A percentile compares a stretch with the other conserved stretches of the same genome.
phyloP scores from a whole-genome alignment of 805 yeast species.

The Monosporozyma unispora region DNA sequence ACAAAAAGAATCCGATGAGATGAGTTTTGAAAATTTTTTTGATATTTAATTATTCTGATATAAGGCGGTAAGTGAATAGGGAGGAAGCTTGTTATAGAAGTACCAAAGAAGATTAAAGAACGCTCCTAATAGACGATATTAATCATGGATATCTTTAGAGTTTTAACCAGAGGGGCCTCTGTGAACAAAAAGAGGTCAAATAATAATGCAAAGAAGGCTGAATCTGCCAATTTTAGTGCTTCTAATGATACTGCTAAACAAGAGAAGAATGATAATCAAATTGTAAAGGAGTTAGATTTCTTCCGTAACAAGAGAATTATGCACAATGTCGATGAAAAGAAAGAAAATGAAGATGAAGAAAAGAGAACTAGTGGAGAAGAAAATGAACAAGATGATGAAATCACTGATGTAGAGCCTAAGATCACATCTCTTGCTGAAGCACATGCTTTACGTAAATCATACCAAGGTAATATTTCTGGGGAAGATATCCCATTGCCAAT shows the following conservation, averaged over 20 bases:
- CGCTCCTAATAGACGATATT: neutral
- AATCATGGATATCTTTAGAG: slow-evolving; percentile 78
- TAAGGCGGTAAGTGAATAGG: neutral
- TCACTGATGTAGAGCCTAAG: slow-evolving; percentile 30
- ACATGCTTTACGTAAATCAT: slow-evolving; percentile 43
- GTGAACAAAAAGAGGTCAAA: slow-evolving; percentile 43
- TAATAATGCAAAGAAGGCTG: slow-evolving; percentile 13
- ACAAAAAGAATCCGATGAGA: slow-evolving; percentile 2
- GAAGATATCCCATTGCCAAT: slow-evolving; percentile 85
- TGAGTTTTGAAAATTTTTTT: slow-evolving; percentile 6
- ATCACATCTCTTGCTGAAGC: slow-evolving; percentile 56
- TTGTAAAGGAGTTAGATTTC: slow-evolving; percentile 74
- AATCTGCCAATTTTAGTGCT: slow-evolving; percentile 14
- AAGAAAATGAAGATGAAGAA: slow-evolving; percentile 14
- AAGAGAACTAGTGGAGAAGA: slow-evolving; percentile 23
- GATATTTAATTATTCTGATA: neutral
- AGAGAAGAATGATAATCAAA: slow-evolving; percentile 35
- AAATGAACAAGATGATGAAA: slow-evolving; percentile 25
- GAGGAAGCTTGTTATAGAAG: neutral
- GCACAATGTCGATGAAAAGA: slow-evolving; percentile 18
- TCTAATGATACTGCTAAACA: slow-evolving; percentile 24
- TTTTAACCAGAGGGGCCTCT: slow-evolving; percentile 78
- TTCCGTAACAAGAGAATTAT: slow-evolving; percentile 50
- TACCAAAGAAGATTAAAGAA: neutral
- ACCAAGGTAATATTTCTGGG: slow-evolving; percentile 68